phyloP scores from a whole-genome alignment of 306 rosid genomes.

The Quercus ilex region DNA sequence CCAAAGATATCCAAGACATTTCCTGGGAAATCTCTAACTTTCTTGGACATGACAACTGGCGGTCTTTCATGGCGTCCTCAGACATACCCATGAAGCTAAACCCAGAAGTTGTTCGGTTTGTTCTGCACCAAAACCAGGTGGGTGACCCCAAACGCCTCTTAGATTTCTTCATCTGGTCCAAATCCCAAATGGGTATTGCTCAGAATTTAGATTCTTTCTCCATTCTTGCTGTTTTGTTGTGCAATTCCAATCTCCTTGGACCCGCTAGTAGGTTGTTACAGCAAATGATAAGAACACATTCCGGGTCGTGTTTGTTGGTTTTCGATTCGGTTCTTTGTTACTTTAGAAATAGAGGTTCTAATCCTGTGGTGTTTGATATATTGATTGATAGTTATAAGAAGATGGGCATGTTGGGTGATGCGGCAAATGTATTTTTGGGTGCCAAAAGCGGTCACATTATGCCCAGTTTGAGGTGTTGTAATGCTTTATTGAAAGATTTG shows the following conservation, averaged over 20 bases:
- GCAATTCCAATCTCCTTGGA: constrained; percentile 26
- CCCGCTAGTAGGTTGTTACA: constrained; percentile 29
- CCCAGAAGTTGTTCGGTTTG: constrained; percentile 31
- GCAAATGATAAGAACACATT: constrained; percentile 28
- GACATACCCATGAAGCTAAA: constrained; percentile 25
- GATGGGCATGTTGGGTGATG: constrained; percentile 33
- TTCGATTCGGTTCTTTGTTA: constrained; percentile 30
- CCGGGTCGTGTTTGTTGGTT: constrained; percentile 23
- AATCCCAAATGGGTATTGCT: constrained; percentile 19
- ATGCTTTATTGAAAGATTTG: constrained; percentile 37
- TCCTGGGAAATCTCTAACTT: constrained; percentile 19
- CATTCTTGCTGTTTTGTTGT: constrained; percentile 40
- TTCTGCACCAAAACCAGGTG: constrained; percentile 19
- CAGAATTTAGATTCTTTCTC: constrained; percentile 35
- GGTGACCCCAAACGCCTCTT: constrained; percentile 30
- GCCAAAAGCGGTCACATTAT: constrained; percentile 24
- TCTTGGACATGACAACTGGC: constrained; percentile 31
- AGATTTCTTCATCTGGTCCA: constrained; percentile 37
- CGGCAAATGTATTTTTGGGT: constrained; percentile 34
- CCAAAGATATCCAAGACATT: neutral
- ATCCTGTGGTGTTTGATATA: constrained; percentile 34
- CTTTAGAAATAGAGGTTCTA: constrained; percentile 22
- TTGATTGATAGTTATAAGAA: constrained; percentile 33
- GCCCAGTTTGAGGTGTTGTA: constrained; percentile 38
- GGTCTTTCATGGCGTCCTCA: constrained; percentile 5